Evolutionary conservation across 495 filamentous ascomycete genomes (phyloP), one percentile per base, ranked within the genome.

Genomic region (Hypoxylon rickii): DNA sequence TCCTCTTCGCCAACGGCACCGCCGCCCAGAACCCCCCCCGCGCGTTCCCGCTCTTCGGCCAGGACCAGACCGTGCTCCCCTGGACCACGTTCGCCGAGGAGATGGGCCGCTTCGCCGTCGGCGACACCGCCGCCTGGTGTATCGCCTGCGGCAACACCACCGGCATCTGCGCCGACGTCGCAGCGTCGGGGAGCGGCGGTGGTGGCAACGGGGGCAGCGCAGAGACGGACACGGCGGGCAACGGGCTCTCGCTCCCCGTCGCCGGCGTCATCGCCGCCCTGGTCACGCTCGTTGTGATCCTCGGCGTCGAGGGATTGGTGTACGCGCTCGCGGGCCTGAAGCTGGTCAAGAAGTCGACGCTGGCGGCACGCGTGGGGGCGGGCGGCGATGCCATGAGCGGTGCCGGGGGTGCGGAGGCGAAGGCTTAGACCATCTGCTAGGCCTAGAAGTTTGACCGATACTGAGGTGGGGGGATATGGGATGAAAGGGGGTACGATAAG

Each of bases 1-100:
- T 92, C 73, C 70, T 89, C 8, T 83, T 92, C 69, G 80, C 83
- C 61, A 95, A 95, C 66, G 88, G 87, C 36, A 88, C 88, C 11
- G 79, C 79, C n/a, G 70, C 76, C 15, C 70, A 68, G 20, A 16
- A 51, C 3, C 1, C 48, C 6, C 52, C 56, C 5, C 63, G 64
- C 44, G 63, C 75, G 3, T 92, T 83, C 69, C 84, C 88, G 2
- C 77, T 95, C 2, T 93, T 95, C 59, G 83, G 83, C 18, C 73
- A 74, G 51, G 65, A 70, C 4, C 73, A 79, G 43, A 73, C 70
- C 3, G 68, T 73, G 6, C 66, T 93, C 15, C 71, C 79, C 15
- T 93, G 84, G 78, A 68, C 36, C 17, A 83, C 84, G 20, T 96
- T 96, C 73, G 65, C 67, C 2, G 56, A 60, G 0, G 73, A 80